Conservation (phyloP, 345 rosid genomes). For the Brassica carinata region DNA sequence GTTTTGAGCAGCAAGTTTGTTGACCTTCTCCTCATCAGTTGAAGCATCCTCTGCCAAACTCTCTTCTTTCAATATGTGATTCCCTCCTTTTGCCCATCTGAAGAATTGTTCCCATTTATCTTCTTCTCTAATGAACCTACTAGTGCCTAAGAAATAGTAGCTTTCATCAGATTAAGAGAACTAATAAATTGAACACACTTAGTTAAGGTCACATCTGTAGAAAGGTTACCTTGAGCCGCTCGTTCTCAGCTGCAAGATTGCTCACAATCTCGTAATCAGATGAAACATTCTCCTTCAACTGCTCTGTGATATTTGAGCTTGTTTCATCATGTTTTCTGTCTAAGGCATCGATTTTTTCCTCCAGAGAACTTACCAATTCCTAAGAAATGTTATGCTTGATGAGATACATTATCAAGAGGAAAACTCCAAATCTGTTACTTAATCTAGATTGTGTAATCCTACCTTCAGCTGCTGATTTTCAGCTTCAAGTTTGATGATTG, state of each 20-base stretch:
- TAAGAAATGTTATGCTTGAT: slow-evolving; percentile 36
- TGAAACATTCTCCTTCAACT: slow-evolving; percentile 51
- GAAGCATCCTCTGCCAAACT: slow-evolving; percentile 30
- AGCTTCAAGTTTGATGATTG: slow-evolving; percentile 59
- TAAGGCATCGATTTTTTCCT: slow-evolving; percentile 74
- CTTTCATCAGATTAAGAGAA: slow-evolving; percentile 21
- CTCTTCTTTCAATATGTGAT: slow-evolving; percentile 11
- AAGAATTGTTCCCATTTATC: slow-evolving; percentile 59
- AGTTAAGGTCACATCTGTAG: slow-evolving; percentile 11
- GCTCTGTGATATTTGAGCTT: slow-evolving; percentile 68
- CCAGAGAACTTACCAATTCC: slow-evolving; percentile 73
- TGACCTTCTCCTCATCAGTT: slow-evolving; percentile 53
- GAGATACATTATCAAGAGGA: slow-evolving; percentile 24
- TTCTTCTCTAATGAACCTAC: slow-evolving; percentile 71
- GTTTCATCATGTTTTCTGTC: slow-evolving; percentile 85
- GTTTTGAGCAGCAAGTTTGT: slow-evolving; percentile 73
- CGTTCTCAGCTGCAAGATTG: slow-evolving; percentile 77
- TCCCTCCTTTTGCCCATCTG: slow-evolving; percentile 14
- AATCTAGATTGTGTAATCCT: slow-evolving; percentile 15
- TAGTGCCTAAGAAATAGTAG: slow-evolving; percentile 52
- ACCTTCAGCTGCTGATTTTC: slow-evolving; percentile 95
- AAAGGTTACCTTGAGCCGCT: slow-evolving; percentile 71
- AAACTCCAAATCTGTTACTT: neutral
- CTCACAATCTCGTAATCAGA: slow-evolving; percentile 60
- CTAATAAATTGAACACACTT: neutral